Conservation (phyloP, 2,329 filamentous ascomycete species). For the Aspergillus ochraceoroseus region DNA sequence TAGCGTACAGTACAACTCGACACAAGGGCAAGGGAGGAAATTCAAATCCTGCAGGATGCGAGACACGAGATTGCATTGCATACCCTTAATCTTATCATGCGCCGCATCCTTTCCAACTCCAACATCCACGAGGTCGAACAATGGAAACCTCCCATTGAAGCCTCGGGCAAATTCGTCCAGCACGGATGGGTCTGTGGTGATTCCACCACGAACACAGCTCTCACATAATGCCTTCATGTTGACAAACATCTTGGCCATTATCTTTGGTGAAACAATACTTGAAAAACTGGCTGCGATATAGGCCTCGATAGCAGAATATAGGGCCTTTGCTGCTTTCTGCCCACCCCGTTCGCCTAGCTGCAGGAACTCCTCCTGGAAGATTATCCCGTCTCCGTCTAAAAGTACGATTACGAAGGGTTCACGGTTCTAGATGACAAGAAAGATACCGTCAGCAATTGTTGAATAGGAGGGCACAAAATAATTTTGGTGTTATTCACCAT, state of each 20-base stretch:
- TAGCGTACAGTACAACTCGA: too few relatives aligned
- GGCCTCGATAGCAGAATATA: constrained; percentile 43
- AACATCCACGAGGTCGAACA: constrained; percentile 50
- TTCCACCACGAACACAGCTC: constrained; percentile 44
- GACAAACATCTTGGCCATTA: constrained; percentile 52
- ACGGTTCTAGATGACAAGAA: constrained; percentile 38
- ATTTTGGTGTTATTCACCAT: constrained; percentile 35
- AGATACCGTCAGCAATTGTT: constrained; percentile 8
- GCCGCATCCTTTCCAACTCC: constrained; percentile 44
- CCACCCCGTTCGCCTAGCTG: constrained; percentile 51
- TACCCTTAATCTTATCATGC: constrained; percentile 48
- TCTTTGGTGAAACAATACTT: constrained; percentile 44
- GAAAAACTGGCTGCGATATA: constrained; percentile 43
- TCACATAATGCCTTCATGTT: constrained; percentile 51
- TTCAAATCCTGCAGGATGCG: constrained; percentile 11
- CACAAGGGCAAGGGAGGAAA: not conserved
- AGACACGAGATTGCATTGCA: constrained; percentile 17
- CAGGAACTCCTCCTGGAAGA: constrained; percentile 51
- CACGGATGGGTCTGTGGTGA: constrained; percentile 40
- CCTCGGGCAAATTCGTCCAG: constrained; percentile 53
- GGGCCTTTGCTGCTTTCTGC: constrained; percentile 48
- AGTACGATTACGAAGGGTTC: constrained; percentile 53
- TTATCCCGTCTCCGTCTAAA: constrained; percentile 53
- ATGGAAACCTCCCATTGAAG: constrained; percentile 50
- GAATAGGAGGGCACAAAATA: not conserved